These are phyloP conservation scores for Penicillium taxi DNA, from an alignment of 495 filamentous ascomycete genomes.

Conservation along the genomic window DNA sequence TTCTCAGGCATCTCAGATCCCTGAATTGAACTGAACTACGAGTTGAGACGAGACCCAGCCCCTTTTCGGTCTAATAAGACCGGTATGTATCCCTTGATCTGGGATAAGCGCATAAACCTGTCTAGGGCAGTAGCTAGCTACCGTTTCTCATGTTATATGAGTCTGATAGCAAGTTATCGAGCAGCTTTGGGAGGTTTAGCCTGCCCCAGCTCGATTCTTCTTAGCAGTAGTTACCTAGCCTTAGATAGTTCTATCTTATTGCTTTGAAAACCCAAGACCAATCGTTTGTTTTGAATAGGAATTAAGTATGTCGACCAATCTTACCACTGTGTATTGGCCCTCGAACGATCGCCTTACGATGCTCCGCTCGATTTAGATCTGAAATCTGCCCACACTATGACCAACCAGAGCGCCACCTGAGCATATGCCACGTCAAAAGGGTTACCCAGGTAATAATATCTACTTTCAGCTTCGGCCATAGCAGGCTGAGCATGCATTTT, in stretches of 20 bases:
- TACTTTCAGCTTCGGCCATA: too few species aligned
- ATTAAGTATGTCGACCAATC: too few species aligned
- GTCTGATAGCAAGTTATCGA: constrained; percentile 9
- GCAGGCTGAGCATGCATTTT: too few species aligned
- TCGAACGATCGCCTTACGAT: neutral
- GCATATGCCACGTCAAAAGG: too few species aligned
- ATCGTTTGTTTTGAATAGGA: constrained; percentile 8
- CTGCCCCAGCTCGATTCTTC: constrained; percentile 12
- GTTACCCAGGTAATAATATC: too few species aligned
- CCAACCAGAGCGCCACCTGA: too few species aligned
- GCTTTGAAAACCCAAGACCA: constrained; percentile 14
- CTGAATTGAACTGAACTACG: constrained; percentile 7
- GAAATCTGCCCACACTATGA: too few species aligned
- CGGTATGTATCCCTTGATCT: neutral
- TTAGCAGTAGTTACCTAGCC: constrained; percentile 12
- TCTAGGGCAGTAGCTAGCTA: constrained; percentile 7
- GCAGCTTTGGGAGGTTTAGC: constrained; percentile 12
- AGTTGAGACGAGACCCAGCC: constrained; percentile 3
- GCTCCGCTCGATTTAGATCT: constrained; percentile 2
- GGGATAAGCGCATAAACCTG: neutral
- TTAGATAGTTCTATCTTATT: constrained; percentile 13
- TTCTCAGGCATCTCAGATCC: constrained; percentile 4
- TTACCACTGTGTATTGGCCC: too few species aligned
- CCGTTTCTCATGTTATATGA: constrained; percentile 6
- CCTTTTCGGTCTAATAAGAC: neutral